Base-by-base conservation (phyloP, 371 early-diverging fungal species). In the Smittium mucronatum region DNA sequence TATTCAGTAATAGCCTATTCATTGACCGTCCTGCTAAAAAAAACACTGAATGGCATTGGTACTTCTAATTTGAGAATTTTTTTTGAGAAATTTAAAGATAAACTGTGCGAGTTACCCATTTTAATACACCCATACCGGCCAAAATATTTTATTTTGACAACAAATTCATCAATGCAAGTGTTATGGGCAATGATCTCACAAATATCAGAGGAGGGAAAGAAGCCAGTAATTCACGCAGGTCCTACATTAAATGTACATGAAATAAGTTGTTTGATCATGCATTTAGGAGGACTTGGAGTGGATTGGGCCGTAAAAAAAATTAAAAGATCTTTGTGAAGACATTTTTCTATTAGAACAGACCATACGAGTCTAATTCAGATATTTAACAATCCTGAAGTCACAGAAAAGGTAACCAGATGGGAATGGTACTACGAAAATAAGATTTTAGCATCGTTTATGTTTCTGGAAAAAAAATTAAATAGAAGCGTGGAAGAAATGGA, bases 221-320 rank as follows among this genome's bases (percentile, higher is more conserved):
- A 29, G 28, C 32, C 25, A 70, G 64, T 57, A 70, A 71, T 0
- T 1, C 58, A 5, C 58, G 70, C 0, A 67, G 58, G 0, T 66
- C 69, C 64, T 66, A 34, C 75, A 70, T 64, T 35, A 57, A 25
- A 25, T 60, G 1, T 70, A 73, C 69, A 70, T 70, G 0, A 25
- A 31, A 26, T 32, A 25, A 59, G 72, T 60, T 30, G 74, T 73
- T 57, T 78, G 25, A 76, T 77, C 1, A 81, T 70, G 79, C 80
- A 82, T 5, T 82, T 81, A 1, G 79, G 81, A 68, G 80, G 81
- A 15, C 72, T 80, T 74, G 34, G 70, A 25, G 65, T 73, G 1
- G 60, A 70, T 25, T 80, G 73, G 64, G 72, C 75, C 0, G 36
- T 80, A 0, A 68, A 70, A 11, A 70, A 74, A 30, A 76, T 77